Evolutionary conservation across 2,329 filamentous ascomycete genomes (phyloP).

Genomic region (Colletotrichum sublineola): DNA sequence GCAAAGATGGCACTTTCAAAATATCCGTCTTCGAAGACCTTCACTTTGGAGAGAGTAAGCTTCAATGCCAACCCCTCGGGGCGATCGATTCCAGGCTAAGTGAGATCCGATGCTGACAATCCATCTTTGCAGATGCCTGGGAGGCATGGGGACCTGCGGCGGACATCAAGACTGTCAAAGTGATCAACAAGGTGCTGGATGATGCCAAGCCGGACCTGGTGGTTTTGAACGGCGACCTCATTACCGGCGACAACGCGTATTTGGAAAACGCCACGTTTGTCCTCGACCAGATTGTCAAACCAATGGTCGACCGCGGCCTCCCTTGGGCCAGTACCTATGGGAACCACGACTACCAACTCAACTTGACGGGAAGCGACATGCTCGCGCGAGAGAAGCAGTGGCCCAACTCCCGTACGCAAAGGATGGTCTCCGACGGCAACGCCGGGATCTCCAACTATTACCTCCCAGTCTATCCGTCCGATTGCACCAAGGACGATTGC

Average conservation of each 20-base stretch:
- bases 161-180: slow-evolving; percentile 68
- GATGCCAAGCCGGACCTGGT: slow-evolving; percentile 68
- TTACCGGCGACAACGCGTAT: slow-evolving; percentile 75
- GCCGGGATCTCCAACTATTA: slow-evolving; percentile 63
- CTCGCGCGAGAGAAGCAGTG: slow-evolving; percentile 57
- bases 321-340: slow-evolving; percentile 79
- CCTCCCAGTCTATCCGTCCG: slow-evolving; percentile 57
- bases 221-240: slow-evolving; percentile 79
- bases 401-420: slow-evolving; percentile 54
- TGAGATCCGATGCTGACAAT: neutral
- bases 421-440: slow-evolving; percentile 54
- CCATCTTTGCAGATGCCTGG: slow-evolving; percentile 55
- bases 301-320: slow-evolving; percentile 67
- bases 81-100: rapidly evolving
- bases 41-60: slow-evolving; percentile 77
- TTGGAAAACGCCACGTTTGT: slow-evolving; percentile 68
- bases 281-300: slow-evolving; percentile 70
- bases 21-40: slow-evolving; percentile 76
- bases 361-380: slow-evolving; percentile 64
- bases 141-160: slow-evolving; percentile 62
- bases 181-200: slow-evolving; percentile 71
- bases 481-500: slow-evolving; percentile 52
- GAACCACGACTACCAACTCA: slow-evolving; percentile 75
- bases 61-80: too few relatives aligned
- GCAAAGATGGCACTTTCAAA: slow-evolving; percentile 61